These are phyloP conservation scores for Cryptosporidium meleagridis DNA, from an alignment of 169 alveolate species.

Conservation along the genomic window DNA sequence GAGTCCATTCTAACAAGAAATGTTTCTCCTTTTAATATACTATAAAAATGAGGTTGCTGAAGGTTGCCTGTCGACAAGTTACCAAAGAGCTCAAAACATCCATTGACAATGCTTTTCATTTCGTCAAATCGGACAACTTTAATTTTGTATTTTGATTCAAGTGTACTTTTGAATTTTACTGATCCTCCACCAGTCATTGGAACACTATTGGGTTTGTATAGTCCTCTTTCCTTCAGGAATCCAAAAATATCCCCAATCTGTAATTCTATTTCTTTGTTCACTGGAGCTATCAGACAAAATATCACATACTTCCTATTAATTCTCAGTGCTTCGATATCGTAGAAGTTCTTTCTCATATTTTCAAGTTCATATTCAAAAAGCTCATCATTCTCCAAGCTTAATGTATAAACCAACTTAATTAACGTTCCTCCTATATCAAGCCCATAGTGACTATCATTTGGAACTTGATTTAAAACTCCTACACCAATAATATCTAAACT, in stretches of 20 bases:
- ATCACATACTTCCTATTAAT: neutral
- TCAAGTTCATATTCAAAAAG: slow-evolving; percentile 22
- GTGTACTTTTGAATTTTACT: slow-evolving; percentile 4
- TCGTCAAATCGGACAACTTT: slow-evolving; percentile 35
- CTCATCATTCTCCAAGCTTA: neutral
- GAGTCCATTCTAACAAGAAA: slow-evolving; percentile 1
- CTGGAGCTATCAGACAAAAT: slow-evolving; percentile 48
- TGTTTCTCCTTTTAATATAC: slow-evolving; percentile 4
- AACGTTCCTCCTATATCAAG: slow-evolving; percentile 72
- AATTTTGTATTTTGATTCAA: slow-evolving; percentile 14
- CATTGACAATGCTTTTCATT: slow-evolving; percentile 43
- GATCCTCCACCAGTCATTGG: slow-evolving; percentile 74
- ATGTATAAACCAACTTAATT: slow-evolving; percentile 36
- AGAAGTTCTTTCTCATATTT: slow-evolving; percentile 11
- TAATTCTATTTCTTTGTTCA: neutral
- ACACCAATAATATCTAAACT: slow-evolving; percentile 20
- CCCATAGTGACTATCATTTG: slow-evolving; percentile 22
- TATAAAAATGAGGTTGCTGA: neutral
- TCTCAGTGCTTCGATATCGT: neutral
- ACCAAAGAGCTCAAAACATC: slow-evolving; percentile 28
- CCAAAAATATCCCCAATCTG: slow-evolving; percentile 42
- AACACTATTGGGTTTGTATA: slow-evolving; percentile 15
- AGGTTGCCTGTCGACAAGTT: neutral
- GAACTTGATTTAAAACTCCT: neutral
- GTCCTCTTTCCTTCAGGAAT: slow-evolving; percentile 18